Base-by-base conservation (phyloP, 768 basidiomycete species). In the Kwoniella europaea region DNA sequence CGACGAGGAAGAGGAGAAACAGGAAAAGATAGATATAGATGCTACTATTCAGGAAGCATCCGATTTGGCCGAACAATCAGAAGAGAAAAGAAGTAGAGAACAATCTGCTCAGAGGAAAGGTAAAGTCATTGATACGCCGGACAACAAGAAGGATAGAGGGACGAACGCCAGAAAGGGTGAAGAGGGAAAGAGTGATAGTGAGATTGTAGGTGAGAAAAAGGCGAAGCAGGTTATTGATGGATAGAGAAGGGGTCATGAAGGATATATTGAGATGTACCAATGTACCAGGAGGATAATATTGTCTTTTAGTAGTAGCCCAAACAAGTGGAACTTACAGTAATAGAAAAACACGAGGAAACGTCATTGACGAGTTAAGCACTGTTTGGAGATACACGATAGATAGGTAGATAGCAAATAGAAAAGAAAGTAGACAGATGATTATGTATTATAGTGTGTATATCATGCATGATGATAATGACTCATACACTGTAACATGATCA, bases 21-120 rank as follows among this genome's bases (percentile, higher is more conserved):
- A 68, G 44, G 57, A 59, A 24, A 75, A 72, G 42, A 54, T 83
- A 13, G 78, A 83, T 65, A 76, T 83, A 12, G 80, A 81, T 64
- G 73, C 69, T 27, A 83, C 82, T 16, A 83, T 83, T 16, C 69
- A 80, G 53, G 82, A 83, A 64, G 82, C 82, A 13, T 69, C 71
- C 24, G 80, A 82, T 50, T 61, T 83, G 43, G 82, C 79, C 43
- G 65, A 64, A 18, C 75, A 81, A 65, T 73, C 70, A 4, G 73
- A 76, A 58, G 67, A 73, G 35, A 72, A 76, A 69, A 69, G 71
- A 43, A 68, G 58, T 3, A 76, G 71, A 70, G 79, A 74, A 16
- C 74, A 73, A 67, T 72, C 72, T 42, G 76, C 65, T 35, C 75
- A 74, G 73, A 68, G 70, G 63, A 80, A 76, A 63, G 79, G 79